phyloP scores from a whole-genome alignment of 2,329 filamentous ascomycete species.

The Rosellinia necatrix region DNA sequence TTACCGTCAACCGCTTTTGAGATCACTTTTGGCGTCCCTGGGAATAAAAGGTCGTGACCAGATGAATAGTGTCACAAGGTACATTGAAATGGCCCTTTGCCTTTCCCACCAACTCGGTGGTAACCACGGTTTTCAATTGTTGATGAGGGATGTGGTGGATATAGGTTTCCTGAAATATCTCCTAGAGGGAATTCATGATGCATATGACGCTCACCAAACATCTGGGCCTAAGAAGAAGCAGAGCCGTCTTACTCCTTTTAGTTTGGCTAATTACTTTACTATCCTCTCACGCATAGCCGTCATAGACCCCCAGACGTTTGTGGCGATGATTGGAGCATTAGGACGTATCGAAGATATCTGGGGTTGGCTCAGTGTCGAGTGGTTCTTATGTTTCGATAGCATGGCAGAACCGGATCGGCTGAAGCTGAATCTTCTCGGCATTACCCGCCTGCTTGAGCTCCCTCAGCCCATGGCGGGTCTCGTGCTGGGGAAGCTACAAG shows the following conservation, averaged over 20 bases:
- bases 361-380: conserved; percentile 63
- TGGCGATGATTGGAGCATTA: conserved; percentile 58
- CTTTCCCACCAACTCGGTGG: conserved; percentile 66
- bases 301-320: conserved; percentile 71
- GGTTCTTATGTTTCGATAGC: conserved; percentile 71
- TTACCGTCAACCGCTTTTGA: conserved; percentile 55
- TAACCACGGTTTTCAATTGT: conserved; percentile 61
- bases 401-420: conserved; percentile 68
- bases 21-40: conserved; percentile 54
- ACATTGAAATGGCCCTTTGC: conserved; percentile 69
- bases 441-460: conserved; percentile 73
- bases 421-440: conserved; percentile 74
- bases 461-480: conserved; percentile 61
- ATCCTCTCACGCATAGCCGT: conserved; percentile 80
- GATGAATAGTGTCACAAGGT: conserved; percentile 60
- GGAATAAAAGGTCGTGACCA: conserved; percentile 62
- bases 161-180: conserved; percentile 67
- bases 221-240: conserved; percentile 77
- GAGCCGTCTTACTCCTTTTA: conserved; percentile 71
- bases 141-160: conserved; percentile 68
- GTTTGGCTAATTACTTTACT: conserved; percentile 83
- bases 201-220: conserved; percentile 76
- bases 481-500: conserved; percentile 67
- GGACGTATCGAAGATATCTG: conserved; percentile 57
- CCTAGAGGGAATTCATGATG: conserved; percentile 67